Conservation (phyloP, 352 stramenopile species). For the Peronospora tabacina region DNA sequence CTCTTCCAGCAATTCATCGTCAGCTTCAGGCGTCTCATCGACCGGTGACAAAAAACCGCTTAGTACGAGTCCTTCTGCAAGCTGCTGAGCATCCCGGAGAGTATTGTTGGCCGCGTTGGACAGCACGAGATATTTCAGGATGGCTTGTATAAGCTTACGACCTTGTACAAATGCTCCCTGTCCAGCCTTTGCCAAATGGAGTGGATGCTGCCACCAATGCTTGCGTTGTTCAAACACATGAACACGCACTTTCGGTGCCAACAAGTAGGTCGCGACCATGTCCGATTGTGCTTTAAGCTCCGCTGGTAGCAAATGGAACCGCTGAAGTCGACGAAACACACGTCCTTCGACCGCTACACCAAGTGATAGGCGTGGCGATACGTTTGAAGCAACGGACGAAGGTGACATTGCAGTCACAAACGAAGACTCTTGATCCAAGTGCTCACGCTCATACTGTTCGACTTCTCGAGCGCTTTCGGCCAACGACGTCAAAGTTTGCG, state of each 20-base stretch:
- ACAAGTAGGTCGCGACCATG: slow-evolving; percentile 29
- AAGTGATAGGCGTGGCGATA: neutral
- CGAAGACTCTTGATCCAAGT: slow-evolving; percentile 18
- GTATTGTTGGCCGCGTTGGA: slow-evolving; percentile 27
- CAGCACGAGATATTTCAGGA: slow-evolving; percentile 25
- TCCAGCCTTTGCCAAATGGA: slow-evolving; percentile 19
- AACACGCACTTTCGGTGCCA: slow-evolving; percentile 24
- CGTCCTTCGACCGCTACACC: slow-evolving; percentile 20
- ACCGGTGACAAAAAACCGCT: slow-evolving; percentile 30
- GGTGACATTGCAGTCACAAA: slow-evolving; percentile 16
- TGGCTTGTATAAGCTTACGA: slow-evolving; percentile 28
- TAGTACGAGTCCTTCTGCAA: slow-evolving; percentile 30
- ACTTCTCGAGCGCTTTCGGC: slow-evolving; percentile 27
- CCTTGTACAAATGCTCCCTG: slow-evolving; percentile 33
- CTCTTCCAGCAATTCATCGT: slow-evolving; percentile 17
- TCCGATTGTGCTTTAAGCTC: slow-evolving; percentile 30
- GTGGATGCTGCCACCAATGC: slow-evolving; percentile 29
- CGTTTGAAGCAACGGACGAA: slow-evolving; percentile 3
- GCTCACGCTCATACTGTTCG: slow-evolving; percentile 25
- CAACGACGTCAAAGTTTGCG: slow-evolving; percentile 26
- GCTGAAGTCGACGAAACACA: slow-evolving; percentile 32
- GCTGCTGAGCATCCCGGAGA: slow-evolving; percentile 21
- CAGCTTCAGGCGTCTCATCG: slow-evolving; percentile 14
- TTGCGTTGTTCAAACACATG: slow-evolving; percentile 23
- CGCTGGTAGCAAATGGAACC: slow-evolving; percentile 28